These are phyloP conservation scores for Agapanthus africanus DNA, from an alignment of 106 monocot genomes.

Conservation along the genomic window DNA sequence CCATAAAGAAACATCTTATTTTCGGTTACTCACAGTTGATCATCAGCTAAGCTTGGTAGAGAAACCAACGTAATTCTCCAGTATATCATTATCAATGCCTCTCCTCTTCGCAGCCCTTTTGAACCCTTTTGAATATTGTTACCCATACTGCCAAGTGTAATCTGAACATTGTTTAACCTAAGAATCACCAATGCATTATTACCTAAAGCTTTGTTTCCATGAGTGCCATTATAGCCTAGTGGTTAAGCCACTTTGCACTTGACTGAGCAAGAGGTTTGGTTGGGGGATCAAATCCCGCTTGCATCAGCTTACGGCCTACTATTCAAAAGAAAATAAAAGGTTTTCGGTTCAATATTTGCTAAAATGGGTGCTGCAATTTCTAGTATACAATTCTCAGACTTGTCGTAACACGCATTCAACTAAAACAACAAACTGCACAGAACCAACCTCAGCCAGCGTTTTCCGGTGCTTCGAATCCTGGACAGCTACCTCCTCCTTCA, in stretches of 20 bases:
- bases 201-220: background rate
- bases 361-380: background rate
- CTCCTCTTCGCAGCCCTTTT: background rate
- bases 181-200: background rate
- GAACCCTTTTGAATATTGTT: background rate
- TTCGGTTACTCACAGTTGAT: too few species aligned
- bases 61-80: background rate
- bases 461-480: constrained; percentile 86
- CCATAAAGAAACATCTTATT: background rate
- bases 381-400: background rate
- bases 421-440: background rate
- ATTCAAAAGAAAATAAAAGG: too few species aligned
- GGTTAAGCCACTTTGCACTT: too few species aligned
- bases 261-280: too few species aligned
- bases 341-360: background rate
- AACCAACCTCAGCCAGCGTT: constrained; percentile 79
- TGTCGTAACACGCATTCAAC: background rate
- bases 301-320: too few species aligned
- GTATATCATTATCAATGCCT: background rate
- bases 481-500: constrained; percentile 78
- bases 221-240: too few species aligned
- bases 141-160: background rate
- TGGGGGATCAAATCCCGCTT: too few species aligned
- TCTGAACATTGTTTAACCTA: background rate
- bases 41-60: background rate